Evolutionary conservation across 116 monocot genomes (phyloP).

Genomic region (Cymodocea nodosa): DNA sequence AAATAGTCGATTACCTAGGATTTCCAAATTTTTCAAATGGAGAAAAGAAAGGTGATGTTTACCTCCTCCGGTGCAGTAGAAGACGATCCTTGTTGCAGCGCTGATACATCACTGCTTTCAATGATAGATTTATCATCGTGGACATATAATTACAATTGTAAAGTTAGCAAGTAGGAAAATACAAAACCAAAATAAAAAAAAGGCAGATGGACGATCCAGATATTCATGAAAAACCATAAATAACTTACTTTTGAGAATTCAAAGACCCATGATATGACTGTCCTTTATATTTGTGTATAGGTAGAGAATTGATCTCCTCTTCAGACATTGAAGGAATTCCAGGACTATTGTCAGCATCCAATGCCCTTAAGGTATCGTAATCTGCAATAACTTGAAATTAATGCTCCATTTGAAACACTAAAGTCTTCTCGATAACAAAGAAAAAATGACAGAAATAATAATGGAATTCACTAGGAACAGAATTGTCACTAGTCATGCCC

Average conservation of each 20-base stretch:
- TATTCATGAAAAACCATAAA: not conserved
- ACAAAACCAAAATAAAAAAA: no score
- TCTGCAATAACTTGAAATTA: slow-evolving; percentile 23
- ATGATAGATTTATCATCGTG: slow-evolving; percentile 1
- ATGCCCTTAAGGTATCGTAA: slow-evolving; percentile 83
- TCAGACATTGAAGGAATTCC: slow-evolving; percentile 83
- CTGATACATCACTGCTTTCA: slow-evolving; percentile 35
- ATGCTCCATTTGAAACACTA: not conserved
- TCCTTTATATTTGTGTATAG: slow-evolving; percentile 75
- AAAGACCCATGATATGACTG: slow-evolving; percentile 23
- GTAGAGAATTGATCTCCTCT: slow-evolving; percentile 92
- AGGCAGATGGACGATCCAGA: no score
- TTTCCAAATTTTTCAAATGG: no score
- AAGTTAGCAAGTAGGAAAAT: not conserved
- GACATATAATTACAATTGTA: not conserved
- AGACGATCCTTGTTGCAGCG: slow-evolving; percentile 31
- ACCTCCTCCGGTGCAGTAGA: slow-evolving; percentile 44
- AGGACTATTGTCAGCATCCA: slow-evolving; percentile 61
- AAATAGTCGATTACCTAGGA: no score
- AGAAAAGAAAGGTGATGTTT: slow-evolving; percentile 4
- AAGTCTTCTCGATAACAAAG: not conserved
- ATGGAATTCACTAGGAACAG: not conserved
- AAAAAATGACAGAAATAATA: not conserved
- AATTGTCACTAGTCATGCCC: not conserved
- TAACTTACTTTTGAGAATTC: slow-evolving; percentile 32